Base-by-base conservation (phyloP, 495 filamentous ascomycete species). In the Aspergillus cristatus region DNA sequence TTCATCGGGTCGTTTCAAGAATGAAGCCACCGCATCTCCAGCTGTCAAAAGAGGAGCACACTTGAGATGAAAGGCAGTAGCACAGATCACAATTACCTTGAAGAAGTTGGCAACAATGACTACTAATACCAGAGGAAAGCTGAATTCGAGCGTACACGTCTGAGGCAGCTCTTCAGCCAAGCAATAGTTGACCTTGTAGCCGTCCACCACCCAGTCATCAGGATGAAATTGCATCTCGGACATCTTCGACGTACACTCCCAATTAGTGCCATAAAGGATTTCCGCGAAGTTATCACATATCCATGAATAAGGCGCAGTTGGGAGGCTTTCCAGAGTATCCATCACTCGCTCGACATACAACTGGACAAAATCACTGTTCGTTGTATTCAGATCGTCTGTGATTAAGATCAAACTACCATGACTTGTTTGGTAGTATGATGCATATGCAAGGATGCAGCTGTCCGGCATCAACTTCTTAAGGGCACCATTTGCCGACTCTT, bases 1-100 rank as follows among this genome's bases (percentile, higher is more conserved):
- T 4, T 16, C 24, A 36, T 74, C 71, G 0, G 65, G 63, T 0
- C 28, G 41, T 1, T 55, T 43, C 5, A 79, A 44, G 40, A 74
- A 76, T 0, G 60, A 67, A 3, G 51, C 46, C 7, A 78, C 45
- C 7, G 70, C 68, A 50, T 79, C 72, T 7, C 75, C 75, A 0
- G 72, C 30, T 0, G 67, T 76, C 1, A 72, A 49, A 1, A 78
- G 45, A 1, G 63, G 60, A 3, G 55, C 42, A 8, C 60, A 39
- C 30, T 44, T 52, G 14, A 36, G 22, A 33, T 39, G 30, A 32
- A 42, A 51, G 8, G 51, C 41, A 0, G 55, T 55, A 29, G 48
- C 18, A 10, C 40, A 28, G 50, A 68, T 65, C 22, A 50, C 47
- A 10, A 55, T 12, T 6, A 44, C 37, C 34, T 74, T 72, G n/a